Evolutionary conservation across 2,329 filamentous ascomycete species (phyloP).

Genomic region (Colletotrichum neosansevieriae): DNA sequence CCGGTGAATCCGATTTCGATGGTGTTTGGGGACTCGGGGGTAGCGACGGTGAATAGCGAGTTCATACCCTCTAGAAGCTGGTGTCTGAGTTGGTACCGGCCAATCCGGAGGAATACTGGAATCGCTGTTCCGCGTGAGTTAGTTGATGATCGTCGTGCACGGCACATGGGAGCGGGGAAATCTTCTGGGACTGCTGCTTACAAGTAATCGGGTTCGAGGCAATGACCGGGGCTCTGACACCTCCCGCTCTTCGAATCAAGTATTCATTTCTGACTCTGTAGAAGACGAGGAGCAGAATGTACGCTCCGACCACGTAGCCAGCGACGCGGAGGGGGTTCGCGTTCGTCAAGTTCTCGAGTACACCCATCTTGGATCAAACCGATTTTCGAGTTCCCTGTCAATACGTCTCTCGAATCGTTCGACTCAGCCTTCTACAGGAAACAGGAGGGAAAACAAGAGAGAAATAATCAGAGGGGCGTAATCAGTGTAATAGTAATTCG

Average conservation of each 20-base stretch:
- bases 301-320: conserved; percentile 24
- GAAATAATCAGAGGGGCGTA: neutral
- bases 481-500: conserved; percentile 2
- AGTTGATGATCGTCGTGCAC: neutral
- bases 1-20: conserved; percentile 52
- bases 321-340: conserved; percentile 28
- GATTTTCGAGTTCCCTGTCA: neutral
- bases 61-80: conserved; percentile 49
- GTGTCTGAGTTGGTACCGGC: conserved; percentile 42
- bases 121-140: conserved; percentile 23
- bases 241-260: conserved; percentile 26
- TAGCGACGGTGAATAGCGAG: conserved; percentile 45
- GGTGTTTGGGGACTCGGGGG: conserved; percentile 50
- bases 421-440: conserved; percentile 13
- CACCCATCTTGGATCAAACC: conserved; percentile 24
- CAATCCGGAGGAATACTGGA: conserved; percentile 36
- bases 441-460: neutral
- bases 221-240: conserved; percentile 39
- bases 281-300: conserved; percentile 25
- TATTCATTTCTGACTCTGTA: conserved; percentile 28
- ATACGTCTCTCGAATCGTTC: neutral
- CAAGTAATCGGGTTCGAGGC: conserved; percentile 40
- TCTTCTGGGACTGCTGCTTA: neutral
- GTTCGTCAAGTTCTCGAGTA: conserved; percentile 25
- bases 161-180: neutral